A percentile compares a stretch with the other conserved stretches of the same genome.
These are phyloP conservation scores for Asterophora lycoperdoides DNA, from an alignment of 768 basidiomycete genomes.

Conservation along the genomic window DNA sequence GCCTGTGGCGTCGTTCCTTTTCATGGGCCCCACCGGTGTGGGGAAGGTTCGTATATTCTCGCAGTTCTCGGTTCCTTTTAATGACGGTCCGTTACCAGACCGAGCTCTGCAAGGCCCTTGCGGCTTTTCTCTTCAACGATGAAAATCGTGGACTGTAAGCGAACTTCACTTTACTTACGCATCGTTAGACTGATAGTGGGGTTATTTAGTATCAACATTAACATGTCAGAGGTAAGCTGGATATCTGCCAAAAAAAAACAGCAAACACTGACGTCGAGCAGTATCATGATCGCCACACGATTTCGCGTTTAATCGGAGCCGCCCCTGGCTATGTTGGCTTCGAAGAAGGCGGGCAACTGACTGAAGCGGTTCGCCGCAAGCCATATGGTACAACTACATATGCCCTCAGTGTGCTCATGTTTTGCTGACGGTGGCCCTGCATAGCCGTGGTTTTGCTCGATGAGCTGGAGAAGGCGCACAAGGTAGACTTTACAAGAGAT, in stretches of 20 bases:
- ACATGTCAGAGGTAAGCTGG: conserved; percentile 76
- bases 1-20: conserved; percentile 90
- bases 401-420: not conserved
- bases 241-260: not conserved
- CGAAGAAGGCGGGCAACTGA: conserved; percentile 84
- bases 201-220: conserved; percentile 70
- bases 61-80: not conserved
- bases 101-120: conserved; percentile 84
- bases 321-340: conserved; percentile 93
- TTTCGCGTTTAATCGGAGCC: conserved; percentile 87
- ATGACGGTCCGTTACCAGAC: conserved; percentile 44
- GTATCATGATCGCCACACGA: conserved; percentile 89
- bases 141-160: conserved; percentile 80
- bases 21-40: conserved; percentile 85
- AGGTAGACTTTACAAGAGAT: conserved; percentile 35
- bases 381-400: conserved; percentile 61
- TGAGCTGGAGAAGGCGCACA: conserved; percentile 93
- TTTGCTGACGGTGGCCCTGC: too few relatives aligned
- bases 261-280: conserved; percentile 27
- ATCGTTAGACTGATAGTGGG: not conserved
- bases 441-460: conserved; percentile 75
- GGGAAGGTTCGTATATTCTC: conserved; percentile 52
- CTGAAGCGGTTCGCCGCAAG: conserved; percentile 87
- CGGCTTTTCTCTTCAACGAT: conserved; percentile 85
- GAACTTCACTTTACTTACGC: not conserved